Base-by-base conservation (phyloP, 495 filamentous ascomycete species). In the Copromyces sp. region DNA sequence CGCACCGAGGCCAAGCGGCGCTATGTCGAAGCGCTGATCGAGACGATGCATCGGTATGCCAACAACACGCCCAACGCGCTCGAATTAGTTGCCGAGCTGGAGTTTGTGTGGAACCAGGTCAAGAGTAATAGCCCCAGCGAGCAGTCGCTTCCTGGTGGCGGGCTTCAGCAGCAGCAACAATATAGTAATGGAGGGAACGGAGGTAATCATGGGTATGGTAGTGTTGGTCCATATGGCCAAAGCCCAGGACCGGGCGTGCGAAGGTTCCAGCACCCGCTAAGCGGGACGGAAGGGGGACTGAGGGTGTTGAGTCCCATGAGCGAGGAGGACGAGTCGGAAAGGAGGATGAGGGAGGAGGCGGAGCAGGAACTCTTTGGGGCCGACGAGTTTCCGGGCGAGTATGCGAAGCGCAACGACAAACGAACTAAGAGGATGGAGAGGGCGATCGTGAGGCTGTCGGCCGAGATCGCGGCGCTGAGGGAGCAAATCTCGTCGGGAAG, bases 81-180 rank as follows among this genome's bases (percentile, higher is more conserved):
- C 53, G 93, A 94, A 80, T 85, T 99, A 9, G 93, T 98, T 42
- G 84, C 89, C n/a, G 96, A 99, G 80, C 87, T 99, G 20, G 95
- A 98, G 82, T 99, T 98, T 77, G 94, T 99, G 65, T 99, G 95
- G 95, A 93, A 97, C 75, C 96, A 98, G 79, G 92, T 98, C 71
- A 95, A 95, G 81, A 91, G 88, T 70, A 97, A 97, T 76, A 87
- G 87, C 35, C 83, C 88, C 0, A 90, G 90, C 14, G 89, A 88
- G 3, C 85, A 87, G 3, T 71, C 72, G 24, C 44, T 61, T 32
- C 24, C 45, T 65, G 53, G 53, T 9, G 20, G 40, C 71, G 71
- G 1, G 42, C 6, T 4, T 17, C 16, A 35, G 37, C 53, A 65
- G 53, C 47, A 29, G 29, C 53, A 65, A 65, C 53, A 32, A 14